Evolutionary conservation across 208 protist species (phyloP).

Genomic region (Crithidia thermophila): DNA sequence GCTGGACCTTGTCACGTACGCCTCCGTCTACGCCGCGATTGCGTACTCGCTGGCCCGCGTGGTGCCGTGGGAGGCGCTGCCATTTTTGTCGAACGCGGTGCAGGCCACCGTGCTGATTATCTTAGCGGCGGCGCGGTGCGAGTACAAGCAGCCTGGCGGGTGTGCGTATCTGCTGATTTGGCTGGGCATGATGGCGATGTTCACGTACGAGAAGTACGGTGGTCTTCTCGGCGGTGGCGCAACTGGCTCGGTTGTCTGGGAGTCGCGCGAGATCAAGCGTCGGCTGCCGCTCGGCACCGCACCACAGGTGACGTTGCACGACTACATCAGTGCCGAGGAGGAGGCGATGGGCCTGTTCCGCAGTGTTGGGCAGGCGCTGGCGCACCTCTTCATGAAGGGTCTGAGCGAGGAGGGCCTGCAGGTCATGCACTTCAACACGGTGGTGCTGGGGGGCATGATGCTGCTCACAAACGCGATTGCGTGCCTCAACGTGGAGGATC

Average conservation of each 20-base stretch:
- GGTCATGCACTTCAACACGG: slow-evolving; percentile 30
- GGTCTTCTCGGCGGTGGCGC: not conserved
- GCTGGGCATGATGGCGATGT: slow-evolving; percentile 36
- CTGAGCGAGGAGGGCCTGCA: slow-evolving; percentile 20
- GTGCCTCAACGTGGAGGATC: slow-evolving; percentile 16
- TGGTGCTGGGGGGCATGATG: slow-evolving; percentile 28
- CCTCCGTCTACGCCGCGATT: slow-evolving; percentile 17
- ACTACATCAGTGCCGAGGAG: not conserved
- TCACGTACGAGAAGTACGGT: slow-evolving; percentile 16
- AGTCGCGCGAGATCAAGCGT: not conserved
- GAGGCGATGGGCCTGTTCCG: slow-evolving; percentile 5
- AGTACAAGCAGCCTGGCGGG: slow-evolving; percentile 31
- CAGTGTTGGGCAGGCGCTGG: slow-evolving; percentile 6
- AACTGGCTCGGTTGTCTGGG: slow-evolving; percentile 8
- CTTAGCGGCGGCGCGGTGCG: slow-evolving; percentile 46
- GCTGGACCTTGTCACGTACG: slow-evolving; percentile 23
- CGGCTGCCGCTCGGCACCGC: not conserved
- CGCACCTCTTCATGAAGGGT: slow-evolving; percentile 19
- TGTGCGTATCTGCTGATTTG: slow-evolving; percentile 38
- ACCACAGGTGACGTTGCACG: not conserved
- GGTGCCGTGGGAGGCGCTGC: slow-evolving; percentile 29
- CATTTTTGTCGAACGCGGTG: slow-evolving; percentile 45
- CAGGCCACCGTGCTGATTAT: slow-evolving; percentile 34
- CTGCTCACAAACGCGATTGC: slow-evolving; percentile 22
- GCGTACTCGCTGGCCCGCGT: slow-evolving; percentile 20